Evolutionary conservation across 768 basidiomycete species (phyloP).

Genomic region (Suillus tomentosus): DNA sequence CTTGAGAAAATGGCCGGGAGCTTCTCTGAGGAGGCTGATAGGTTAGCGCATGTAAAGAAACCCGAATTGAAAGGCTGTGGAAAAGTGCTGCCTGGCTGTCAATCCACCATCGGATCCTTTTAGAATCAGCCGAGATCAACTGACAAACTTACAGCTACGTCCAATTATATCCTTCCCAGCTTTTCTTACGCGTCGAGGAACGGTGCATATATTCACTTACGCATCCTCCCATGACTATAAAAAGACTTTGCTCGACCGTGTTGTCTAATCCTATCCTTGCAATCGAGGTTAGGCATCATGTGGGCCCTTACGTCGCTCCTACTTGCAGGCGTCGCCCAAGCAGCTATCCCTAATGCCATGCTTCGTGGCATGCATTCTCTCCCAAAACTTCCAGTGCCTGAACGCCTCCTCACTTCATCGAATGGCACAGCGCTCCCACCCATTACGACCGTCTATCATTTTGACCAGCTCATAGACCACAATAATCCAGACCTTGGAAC

Average conservation of each 20-base stretch:
- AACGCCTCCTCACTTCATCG: constrained; percentile 16
- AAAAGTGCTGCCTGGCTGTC: neutral
- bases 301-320: constrained; percentile 3
- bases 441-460: constrained; percentile 30
- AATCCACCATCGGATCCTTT: neutral
- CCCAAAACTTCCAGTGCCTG: constrained; percentile 16
- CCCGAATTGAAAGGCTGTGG: neutral
- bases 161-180: constrained; percentile 1
- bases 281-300: neutral
- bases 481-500: constrained; percentile 62
- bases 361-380: constrained; percentile 21
- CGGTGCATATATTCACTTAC: neutral
- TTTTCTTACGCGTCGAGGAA: neutral
- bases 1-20: neutral
- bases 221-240: neutral
- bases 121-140: neutral
- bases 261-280: neutral
- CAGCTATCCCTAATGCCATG: constrained; percentile 24
- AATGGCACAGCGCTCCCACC: constrained; percentile 31
- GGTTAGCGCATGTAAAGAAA: neutral
- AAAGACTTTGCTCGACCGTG: neutral
- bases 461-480: constrained; percentile 44
- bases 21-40: neutral
- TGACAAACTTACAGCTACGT: neutral
- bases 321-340: constrained; percentile 17